These are phyloP conservation scores for Fragosphaeria purpurea DNA, from an alignment of 2,329 filamentous ascomycete genomes.

Conservation along the genomic window DNA sequence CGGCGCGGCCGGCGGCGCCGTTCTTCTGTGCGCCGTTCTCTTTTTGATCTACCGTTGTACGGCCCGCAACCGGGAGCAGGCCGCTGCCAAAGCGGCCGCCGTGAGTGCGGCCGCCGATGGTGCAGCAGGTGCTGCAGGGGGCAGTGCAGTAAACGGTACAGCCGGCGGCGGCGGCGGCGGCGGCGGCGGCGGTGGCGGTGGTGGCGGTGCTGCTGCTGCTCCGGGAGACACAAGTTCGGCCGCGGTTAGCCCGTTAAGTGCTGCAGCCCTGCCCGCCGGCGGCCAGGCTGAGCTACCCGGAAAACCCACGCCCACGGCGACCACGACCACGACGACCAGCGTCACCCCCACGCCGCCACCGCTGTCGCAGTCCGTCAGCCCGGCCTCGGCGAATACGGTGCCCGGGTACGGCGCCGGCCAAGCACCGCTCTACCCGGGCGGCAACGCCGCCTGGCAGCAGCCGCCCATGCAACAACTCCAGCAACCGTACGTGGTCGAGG, in stretches of 20 bases:
- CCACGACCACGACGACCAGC: neutral
- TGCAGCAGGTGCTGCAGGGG: neutral
- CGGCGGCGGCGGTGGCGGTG: neutral
- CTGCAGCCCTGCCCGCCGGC: neutral
- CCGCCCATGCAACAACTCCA: neutral
- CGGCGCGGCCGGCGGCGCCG: slow-evolving; percentile 7
- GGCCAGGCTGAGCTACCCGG: slow-evolving; percentile 5
- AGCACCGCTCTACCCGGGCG: neutral
- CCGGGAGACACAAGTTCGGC: neutral
- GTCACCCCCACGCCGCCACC: neutral
- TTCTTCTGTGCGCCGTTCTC: slow-evolving; percentile 5
- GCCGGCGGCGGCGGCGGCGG: neutral
- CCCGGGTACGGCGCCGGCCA: neutral
- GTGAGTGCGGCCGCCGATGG: neutral
- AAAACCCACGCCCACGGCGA: neutral
- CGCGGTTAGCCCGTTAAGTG: neutral
- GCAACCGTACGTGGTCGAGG: slow-evolving; percentile 1
- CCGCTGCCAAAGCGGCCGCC: neutral
- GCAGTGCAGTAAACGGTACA: too few species aligned
- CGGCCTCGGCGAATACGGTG: neutral
- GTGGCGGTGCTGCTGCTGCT: neutral
- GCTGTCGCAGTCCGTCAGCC: neutral
- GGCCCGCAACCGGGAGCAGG: neutral
- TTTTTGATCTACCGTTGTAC: slow-evolving; percentile 10
- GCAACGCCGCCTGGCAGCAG: neutral